Evolutionary conservation across 1,284 basidiomycete species (phyloP), one percentile per base, ranked within the genome.

Genomic region (Phenoliferia sp.): DNA sequence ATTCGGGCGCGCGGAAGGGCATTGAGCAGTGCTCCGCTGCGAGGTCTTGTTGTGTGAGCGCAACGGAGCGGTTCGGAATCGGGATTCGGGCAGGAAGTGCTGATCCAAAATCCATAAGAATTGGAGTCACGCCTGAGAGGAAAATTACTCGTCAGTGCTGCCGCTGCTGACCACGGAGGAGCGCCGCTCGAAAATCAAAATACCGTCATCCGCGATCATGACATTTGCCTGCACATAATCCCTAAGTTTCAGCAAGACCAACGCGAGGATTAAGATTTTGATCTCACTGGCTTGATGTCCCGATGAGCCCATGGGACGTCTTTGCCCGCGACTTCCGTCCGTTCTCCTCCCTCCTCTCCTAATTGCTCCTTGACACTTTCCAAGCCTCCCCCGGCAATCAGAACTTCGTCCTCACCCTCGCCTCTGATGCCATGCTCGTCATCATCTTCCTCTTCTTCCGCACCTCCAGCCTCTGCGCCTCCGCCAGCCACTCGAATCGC

Each of bases 61-160:
- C 95, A 77, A 94, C 89, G 26, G 88, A 88, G 56, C 95, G 86
- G 64, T 85, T 91, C 69, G 89, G 85, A 68, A 95, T 85, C 58
- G 82, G 83, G 65, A 95, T 85, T 48, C 91, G 84, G 10, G 93
- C 93, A 75, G 88, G 88, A 76, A 88, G 82, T 6, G 88, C 86
- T 70, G 92, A 95, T 19, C 95, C 95, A 80, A 99, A 95, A 81
- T 99, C 95, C 95, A 99, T 99, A 22, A 99, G 85, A 71, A 99
- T 90, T 0, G 94, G 90, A 16, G 87, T 86, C 22, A 81, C 74
- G 6, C 90, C 92, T 36, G 58, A n/a, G n/a, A n/a, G n/a, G n/a
- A n/a, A n/a, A n/a, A n/a, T n/a, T n/a, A n/a, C n/a, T n/a, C n/a
- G n/a, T n/a, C n/a, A n/a, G n/a, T n/a, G n/a, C n/a, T n/a, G n/a